A percentile compares a stretch with the other conserved stretches of the same genome.
Evolutionary conservation across 2,329 filamentous ascomycete species (phyloP).

Genomic region (Grosmannia serpens): DNA sequence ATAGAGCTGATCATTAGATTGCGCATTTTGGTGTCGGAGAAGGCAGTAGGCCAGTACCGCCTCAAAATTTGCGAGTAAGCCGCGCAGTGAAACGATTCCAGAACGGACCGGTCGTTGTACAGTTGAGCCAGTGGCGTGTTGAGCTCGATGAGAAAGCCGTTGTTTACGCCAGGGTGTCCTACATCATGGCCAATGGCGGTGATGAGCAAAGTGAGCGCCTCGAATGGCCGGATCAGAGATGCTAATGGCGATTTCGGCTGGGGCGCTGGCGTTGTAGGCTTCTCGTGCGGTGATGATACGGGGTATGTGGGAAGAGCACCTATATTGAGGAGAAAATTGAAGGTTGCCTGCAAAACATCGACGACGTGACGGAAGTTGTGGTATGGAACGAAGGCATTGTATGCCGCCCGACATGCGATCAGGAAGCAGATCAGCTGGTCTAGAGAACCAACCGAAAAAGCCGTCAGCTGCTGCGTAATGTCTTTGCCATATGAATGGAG

Average conservation of each 20-base stretch:
- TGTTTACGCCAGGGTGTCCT: slow-evolving; percentile 95
- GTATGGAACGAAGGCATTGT: slow-evolving; percentile 92
- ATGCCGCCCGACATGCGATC: slow-evolving; percentile 80
- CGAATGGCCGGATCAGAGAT: slow-evolving; percentile 68
- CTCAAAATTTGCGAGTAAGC: slow-evolving; percentile 93
- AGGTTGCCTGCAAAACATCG: slow-evolving; percentile 88
- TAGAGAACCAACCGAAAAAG: slow-evolving; percentile 19
- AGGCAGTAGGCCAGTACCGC: slow-evolving; percentile 78
- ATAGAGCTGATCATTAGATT: slow-evolving; percentile 96
- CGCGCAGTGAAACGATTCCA: slow-evolving; percentile 95
- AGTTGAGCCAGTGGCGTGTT: slow-evolving; percentile 89
- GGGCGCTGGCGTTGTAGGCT: slow-evolving; percentile 52
- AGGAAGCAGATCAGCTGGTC: slow-evolving; percentile 78
- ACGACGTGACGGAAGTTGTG: slow-evolving; percentile 98
- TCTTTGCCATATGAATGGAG: not conserved
- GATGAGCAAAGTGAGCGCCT: slow-evolving; percentile 78
- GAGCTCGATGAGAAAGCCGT: slow-evolving; percentile 83
- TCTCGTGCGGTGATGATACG: not conserved
- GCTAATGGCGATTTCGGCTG: slow-evolving; percentile 59
- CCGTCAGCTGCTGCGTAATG: not conserved
- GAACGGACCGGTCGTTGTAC: slow-evolving; percentile 92
- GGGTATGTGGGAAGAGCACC: slow-evolving; percentile 63
- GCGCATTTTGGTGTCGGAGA: slow-evolving; percentile 68
- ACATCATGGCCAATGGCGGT: slow-evolving; percentile 98
- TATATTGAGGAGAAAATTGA: slow-evolving; percentile 76